Conservation (phyloP, 2,329 filamentous ascomycete species). For the Nannizzia gypsea region DNA sequence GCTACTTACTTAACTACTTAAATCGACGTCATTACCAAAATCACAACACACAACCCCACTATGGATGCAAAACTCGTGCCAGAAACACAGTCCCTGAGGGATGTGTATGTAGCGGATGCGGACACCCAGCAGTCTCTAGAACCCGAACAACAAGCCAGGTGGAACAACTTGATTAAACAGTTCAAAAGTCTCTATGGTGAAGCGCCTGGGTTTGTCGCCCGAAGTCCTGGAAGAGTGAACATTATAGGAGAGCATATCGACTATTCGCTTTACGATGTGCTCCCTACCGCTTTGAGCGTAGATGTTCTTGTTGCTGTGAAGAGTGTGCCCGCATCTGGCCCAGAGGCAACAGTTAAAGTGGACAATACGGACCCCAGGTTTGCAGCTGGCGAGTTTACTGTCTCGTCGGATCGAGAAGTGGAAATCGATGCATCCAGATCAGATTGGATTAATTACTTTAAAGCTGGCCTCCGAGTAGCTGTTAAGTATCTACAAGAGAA, state of each 20-base stretch:
- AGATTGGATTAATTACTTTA: conserved; percentile 99
- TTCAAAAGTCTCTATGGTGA: conserved; percentile 62
- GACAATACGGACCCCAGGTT: conserved; percentile 71
- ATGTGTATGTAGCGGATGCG: conserved; percentile 72
- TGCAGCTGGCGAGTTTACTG: conserved; percentile 58
- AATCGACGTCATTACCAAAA: neutral
- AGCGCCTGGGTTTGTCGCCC: conserved; percentile 65
- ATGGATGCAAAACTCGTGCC: conserved; percentile 49
- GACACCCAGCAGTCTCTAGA: conserved; percentile 63
- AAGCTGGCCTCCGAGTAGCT: conserved; percentile 74
- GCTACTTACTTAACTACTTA: neutral
- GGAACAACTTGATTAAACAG: conserved; percentile 57
- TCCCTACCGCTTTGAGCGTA: conserved; percentile 89
- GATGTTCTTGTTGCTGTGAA: conserved; percentile 80
- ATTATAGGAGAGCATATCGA: conserved; percentile 99
- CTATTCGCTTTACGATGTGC: conserved; percentile 90
- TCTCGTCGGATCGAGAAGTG: conserved; percentile 51
- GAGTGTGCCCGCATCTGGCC: conserved; percentile 30
- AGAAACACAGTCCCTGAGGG: conserved; percentile 58
- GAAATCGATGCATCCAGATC: conserved; percentile 74
- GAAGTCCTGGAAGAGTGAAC: conserved; percentile 89
- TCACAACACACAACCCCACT: neutral
- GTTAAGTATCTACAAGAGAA: conserved; percentile 60
- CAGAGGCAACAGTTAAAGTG: conserved; percentile 57
- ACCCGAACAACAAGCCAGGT: conserved; percentile 56